A percentile compares a stretch with the other conserved stretches of the same genome.
Conservation (phyloP, 2,329 filamentous ascomycete genomes). For the Pestalotiopsis sp. region DNA sequence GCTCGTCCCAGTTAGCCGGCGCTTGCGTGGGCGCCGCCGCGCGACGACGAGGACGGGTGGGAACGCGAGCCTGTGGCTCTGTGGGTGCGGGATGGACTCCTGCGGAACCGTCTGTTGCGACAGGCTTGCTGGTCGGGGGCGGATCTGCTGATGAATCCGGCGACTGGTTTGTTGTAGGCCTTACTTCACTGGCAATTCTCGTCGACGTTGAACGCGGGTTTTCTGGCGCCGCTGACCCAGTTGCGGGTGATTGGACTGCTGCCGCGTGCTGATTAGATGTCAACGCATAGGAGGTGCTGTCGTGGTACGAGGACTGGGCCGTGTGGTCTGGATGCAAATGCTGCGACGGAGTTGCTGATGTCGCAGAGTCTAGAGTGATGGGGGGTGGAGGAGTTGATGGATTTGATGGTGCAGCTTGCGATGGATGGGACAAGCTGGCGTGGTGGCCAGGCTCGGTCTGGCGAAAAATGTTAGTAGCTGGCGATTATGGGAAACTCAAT, state of each 20-base stretch:
- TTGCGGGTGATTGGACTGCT: not conserved
- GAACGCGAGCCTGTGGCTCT: too few relatives aligned
- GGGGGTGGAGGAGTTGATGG: constrained; percentile 23
- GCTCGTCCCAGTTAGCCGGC: too few relatives aligned
- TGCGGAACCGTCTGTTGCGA: too few relatives aligned
- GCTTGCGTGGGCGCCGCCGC: too few relatives aligned
- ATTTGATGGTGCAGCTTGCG: constrained; percentile 25
- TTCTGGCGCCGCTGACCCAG: not conserved
- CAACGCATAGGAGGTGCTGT: constrained; percentile 16
- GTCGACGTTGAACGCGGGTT: constrained; percentile 1
- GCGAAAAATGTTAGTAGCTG: constrained; percentile 30
- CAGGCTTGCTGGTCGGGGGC: too few relatives aligned
- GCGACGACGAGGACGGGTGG: too few relatives aligned
- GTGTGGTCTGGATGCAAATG: constrained; percentile 23
- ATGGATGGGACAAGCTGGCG: constrained; percentile 23
- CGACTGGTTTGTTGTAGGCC: too few relatives aligned
- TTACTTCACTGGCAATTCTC: too few relatives aligned
- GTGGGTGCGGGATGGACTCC: too few relatives aligned
- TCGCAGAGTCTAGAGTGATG: constrained; percentile 18
- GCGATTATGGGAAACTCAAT: constrained; percentile 16
- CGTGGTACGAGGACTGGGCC: constrained; percentile 31
- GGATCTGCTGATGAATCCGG: too few relatives aligned
- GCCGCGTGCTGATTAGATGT: too few relatives aligned
- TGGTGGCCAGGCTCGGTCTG: constrained; percentile 30
- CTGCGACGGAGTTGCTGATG: constrained; percentile 24